Conservation (phyloP, 1,139 yeast species). For the Yamadazyma atmosphaerica region DNA sequence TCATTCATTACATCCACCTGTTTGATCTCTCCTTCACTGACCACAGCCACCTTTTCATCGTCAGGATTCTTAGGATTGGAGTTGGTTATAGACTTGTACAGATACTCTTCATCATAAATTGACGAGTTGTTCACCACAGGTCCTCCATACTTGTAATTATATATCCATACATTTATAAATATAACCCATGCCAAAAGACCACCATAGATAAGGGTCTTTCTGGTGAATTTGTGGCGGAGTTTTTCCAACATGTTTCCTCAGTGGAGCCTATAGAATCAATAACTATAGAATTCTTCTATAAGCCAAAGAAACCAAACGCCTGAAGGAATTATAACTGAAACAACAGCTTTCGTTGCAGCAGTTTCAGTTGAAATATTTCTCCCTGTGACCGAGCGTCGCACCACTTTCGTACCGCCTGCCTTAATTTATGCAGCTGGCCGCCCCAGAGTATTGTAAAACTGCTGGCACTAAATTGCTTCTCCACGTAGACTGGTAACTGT, state of each 20-base stretch:
- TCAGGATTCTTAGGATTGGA: background rate
- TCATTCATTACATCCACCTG: slow-evolving; percentile 10
- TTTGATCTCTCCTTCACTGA: background rate
- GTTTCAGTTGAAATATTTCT: too few species aligned
- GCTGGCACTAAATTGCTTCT: too few species aligned
- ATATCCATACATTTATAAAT: slow-evolving; percentile 14
- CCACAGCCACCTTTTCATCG: background rate
- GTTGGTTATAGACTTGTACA: background rate
- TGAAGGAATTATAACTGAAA: too few species aligned
- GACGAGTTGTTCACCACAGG: background rate
- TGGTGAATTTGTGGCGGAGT: slow-evolving; percentile 4
- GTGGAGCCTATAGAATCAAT: too few species aligned
- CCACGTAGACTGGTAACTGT: too few species aligned
- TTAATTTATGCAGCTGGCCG: too few species aligned
- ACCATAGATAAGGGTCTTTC: slow-evolving; percentile 8
- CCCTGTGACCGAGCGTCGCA: too few species aligned
- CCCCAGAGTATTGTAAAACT: too few species aligned
- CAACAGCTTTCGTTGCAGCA: too few species aligned
- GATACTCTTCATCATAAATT: slow-evolving; percentile 14
- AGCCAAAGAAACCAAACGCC: too few species aligned
- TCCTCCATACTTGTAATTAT: slow-evolving; percentile 8
- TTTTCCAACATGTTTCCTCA: background rate
- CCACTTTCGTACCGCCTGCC: too few species aligned
- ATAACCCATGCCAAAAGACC: slow-evolving; percentile 14
- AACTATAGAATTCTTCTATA: too few species aligned